Evolutionary conservation across 208 protist genomes (phyloP).

Genomic region (Kentomonas sorsogonicus): DNA sequence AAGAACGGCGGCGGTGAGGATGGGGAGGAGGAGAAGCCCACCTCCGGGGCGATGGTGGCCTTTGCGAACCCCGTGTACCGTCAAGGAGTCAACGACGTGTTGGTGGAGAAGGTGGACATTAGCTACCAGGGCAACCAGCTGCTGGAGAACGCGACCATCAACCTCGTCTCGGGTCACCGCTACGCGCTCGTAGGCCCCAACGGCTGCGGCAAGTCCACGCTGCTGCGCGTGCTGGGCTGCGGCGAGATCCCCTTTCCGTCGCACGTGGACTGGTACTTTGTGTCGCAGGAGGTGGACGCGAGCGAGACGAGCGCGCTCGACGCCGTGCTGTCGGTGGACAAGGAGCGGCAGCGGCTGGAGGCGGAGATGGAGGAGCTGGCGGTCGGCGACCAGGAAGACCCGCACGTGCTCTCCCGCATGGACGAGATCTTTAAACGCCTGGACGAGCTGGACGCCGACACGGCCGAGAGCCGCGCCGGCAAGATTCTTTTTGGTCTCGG

Average conservation of each 20-base stretch:
- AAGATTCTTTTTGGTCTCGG: slow-evolving; percentile 95
- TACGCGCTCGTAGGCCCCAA: slow-evolving; percentile 90
- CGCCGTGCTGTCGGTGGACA: slow-evolving; percentile 76
- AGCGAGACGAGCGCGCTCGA: slow-evolving; percentile 81
- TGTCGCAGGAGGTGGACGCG: slow-evolving; percentile 95
- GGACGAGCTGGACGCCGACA: slow-evolving; percentile 90
- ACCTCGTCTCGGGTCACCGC: slow-evolving; percentile 73
- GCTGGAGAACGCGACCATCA: slow-evolving; percentile 82
- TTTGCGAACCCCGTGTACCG: slow-evolving; percentile 80
- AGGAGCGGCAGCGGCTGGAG: slow-evolving; percentile 75
- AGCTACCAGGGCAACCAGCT: slow-evolving; percentile 82
- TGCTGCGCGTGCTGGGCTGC: slow-evolving; percentile 81
- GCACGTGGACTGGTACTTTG: slow-evolving; percentile 94
- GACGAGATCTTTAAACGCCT: slow-evolving; percentile 91
- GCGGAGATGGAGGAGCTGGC: slow-evolving; percentile 81
- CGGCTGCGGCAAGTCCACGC: slow-evolving; percentile 91
- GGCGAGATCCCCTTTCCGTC: slow-evolving; percentile 90
- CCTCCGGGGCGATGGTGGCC: slow-evolving; percentile 78
- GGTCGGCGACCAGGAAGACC: slow-evolving; percentile 74
- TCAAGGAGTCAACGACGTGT: slow-evolving; percentile 80
- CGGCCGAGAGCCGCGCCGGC: slow-evolving; percentile 73
- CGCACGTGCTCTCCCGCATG: slow-evolving; percentile 56
- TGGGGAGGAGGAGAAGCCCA: slow-evolving; percentile 19
- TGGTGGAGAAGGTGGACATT: slow-evolving; percentile 86
- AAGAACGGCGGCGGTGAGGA: no score